These are phyloP conservation scores for Multifurca ochricompacta DNA, from an alignment of 768 basidiomycete genomes.

Conservation along the genomic window DNA sequence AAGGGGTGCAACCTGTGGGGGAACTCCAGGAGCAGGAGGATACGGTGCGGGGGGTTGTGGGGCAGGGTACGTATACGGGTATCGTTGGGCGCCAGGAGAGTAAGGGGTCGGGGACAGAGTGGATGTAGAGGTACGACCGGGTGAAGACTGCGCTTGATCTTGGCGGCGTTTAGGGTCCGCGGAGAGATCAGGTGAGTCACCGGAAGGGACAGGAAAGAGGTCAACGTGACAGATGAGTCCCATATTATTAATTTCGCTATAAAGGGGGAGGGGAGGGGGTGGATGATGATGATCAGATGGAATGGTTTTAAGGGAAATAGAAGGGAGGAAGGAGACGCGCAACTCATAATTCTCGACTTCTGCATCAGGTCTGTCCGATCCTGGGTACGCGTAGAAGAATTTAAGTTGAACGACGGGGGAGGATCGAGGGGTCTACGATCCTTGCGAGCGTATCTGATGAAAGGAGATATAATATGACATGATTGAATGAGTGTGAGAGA, in stretches of 20 bases:
- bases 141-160: slow-evolving; percentile 3
- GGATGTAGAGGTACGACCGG: slow-evolving; percentile 18
- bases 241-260: slow-evolving; percentile 51
- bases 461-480: not conserved
- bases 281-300: slow-evolving; percentile 6
- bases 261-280: not conserved
- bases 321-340: not conserved
- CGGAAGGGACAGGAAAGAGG: slow-evolving; percentile 48
- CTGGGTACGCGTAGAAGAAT: slow-evolving; percentile 20
- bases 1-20: slow-evolving; percentile 3
- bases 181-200: slow-evolving; percentile 12
- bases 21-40: not conserved
- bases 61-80: slow-evolving; percentile 21
- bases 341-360: slow-evolving; percentile 21
- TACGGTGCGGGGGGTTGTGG: slow-evolving; percentile 16
- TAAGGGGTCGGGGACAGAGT: slow-evolving; percentile 20
- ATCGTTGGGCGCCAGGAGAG: slow-evolving; percentile 18
- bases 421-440: slow-evolving; percentile 25
- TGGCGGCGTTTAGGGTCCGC: slow-evolving; percentile 8
- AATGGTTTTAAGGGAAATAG: too few species aligned
- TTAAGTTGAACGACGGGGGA: slow-evolving; percentile 24
- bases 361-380: slow-evolving; percentile 5
- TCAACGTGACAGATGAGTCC: slow-evolving; percentile 75
- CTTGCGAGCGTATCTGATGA: slow-evolving; percentile 22
- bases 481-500: not conserved